Evolutionary conservation across 1,139 yeast genomes (phyloP).

Genomic region (Yamadazyma sp.): DNA sequence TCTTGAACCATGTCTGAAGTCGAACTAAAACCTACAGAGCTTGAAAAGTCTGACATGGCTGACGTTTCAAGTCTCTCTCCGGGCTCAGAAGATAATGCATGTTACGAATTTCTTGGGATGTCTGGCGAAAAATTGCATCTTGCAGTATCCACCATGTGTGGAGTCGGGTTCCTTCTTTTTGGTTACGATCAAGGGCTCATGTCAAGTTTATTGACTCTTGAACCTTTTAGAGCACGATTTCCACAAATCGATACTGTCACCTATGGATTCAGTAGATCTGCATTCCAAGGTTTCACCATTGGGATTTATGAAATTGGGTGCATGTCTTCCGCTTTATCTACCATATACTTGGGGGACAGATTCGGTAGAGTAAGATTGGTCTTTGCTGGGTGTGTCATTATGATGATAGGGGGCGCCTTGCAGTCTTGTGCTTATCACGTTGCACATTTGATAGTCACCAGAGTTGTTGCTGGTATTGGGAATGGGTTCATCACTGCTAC

Average conservation of each 20-base stretch:
- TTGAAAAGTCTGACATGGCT: background rate
- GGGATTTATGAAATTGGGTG: conserved; percentile 42
- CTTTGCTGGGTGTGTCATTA: conserved; percentile 31
- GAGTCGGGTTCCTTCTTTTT: conserved; percentile 33
- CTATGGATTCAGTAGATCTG: conserved; percentile 22
- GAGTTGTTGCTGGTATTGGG: conserved; percentile 47
- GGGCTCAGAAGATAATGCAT: conserved; percentile 14
- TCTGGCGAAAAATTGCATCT: conserved; percentile 25
- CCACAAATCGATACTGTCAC: conserved; percentile 30
- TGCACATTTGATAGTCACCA: conserved; percentile 37
- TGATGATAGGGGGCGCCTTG: conserved; percentile 36
- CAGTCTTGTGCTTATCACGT: conserved; percentile 34
- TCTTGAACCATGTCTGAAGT: background rate
- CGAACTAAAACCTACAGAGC: background rate
- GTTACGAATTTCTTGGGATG: conserved; percentile 24
- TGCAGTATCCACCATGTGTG: conserved; percentile 29
- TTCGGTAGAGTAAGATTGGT: conserved; percentile 34
- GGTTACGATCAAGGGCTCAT: conserved; percentile 56
- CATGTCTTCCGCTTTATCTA: conserved; percentile 32
- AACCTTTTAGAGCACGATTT: conserved; percentile 37
- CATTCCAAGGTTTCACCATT: conserved; percentile 35
- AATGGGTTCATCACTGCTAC: conserved; percentile 38
- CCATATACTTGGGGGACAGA: conserved; percentile 36
- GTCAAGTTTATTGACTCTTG: conserved; percentile 45
- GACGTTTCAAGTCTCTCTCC: background rate